Evolutionary conservation across 1,284 basidiomycete species (phyloP).

Genomic region (Heterobasidion occidentale): DNA sequence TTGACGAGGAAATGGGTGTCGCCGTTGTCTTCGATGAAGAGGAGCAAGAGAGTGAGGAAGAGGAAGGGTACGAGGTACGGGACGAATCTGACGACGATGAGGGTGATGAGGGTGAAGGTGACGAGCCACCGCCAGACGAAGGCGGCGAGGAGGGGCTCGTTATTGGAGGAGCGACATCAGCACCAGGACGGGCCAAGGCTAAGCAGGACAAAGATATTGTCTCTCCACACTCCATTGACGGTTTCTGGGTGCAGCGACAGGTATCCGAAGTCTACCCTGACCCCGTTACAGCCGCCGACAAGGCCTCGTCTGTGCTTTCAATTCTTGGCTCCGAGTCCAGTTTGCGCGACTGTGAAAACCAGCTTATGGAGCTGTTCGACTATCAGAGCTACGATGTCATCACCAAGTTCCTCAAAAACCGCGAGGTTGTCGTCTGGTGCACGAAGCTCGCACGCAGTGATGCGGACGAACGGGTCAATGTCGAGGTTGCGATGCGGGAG

Average conservation of each 20-base stretch:
- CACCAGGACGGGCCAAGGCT: constrained; percentile 30
- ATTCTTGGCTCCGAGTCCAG: constrained; percentile 87
- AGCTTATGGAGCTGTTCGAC: constrained; percentile 95
- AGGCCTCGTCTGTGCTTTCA: constrained; percentile 80
- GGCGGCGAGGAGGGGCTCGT: constrained; percentile 62
- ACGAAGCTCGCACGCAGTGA: constrained; percentile 90
- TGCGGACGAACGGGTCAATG: constrained; percentile 86
- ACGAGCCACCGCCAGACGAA: constrained; percentile 27
- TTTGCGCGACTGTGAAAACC: constrained; percentile 93
- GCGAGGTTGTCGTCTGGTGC: constrained; percentile 97
- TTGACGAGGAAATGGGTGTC: constrained; percentile 91
- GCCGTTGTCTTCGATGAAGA: constrained; percentile 97
- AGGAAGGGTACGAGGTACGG: constrained; percentile 75
- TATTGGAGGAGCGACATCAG: constrained; percentile 55
- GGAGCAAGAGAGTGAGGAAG: constrained; percentile 85
- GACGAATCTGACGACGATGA: constrained; percentile 77
- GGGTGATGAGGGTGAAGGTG: constrained; percentile 48
- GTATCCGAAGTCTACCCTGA: constrained; percentile 89
- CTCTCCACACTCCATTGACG: constrained; percentile 89
- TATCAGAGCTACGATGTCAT: constrained; percentile 92
- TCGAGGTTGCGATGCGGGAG: constrained; percentile 98
- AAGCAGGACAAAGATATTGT: constrained; percentile 75
- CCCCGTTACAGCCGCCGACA: constrained; percentile 90
- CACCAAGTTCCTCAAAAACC: constrained; percentile 89
- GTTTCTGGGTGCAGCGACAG: constrained; percentile 97